Evolutionary conservation across 2,329 filamentous ascomycete species (phyloP), one percentile per base, ranked within the genome.

Genomic region (Sclerotinia spermophila): DNA sequence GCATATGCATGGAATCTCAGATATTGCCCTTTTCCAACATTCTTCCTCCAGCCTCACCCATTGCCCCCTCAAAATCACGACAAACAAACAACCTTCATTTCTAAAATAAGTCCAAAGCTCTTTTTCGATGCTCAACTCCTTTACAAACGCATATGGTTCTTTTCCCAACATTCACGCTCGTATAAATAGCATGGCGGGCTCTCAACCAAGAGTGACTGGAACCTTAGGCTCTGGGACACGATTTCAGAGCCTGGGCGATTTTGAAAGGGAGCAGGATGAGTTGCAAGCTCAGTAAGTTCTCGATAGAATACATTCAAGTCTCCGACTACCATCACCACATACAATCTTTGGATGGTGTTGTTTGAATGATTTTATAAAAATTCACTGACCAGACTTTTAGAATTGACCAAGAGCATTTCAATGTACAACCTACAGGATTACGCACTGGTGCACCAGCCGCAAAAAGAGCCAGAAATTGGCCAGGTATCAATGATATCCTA

Each of bases 401-500:
- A 60, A 45, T 53, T 40, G 48, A 66, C 11, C 62, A 21, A 35
- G 45, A 30, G 3, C 15, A 3, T 45, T 19, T 21, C 24, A 45
- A 56, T 15, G 27, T 5, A 24, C 48, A 38, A 69, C 24, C 35
- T 15, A 33, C 38, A 48, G 24, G n/a, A n/a, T 48, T 24, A 21
- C 59, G 5, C 13, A 56, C 21, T 27, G 44, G 30, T 1, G 44
- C 59, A 17, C 30, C 62, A 27, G 51, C 53, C 7, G 33, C n/a
- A 5, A 76, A 72, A 44, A 76, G 73, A 58, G 11, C 68, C 15
- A 74, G 72, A 19, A 72, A 40, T 21, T 30, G 30, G 6, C 40
- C 73, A 13, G 73, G 75, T 64, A 6, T 66, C 5, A 59, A 71
- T 33, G 60, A 48, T 15, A 42, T 73, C 6, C 55, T 53, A 4